phyloP scores from a whole-genome alignment of 1,284 basidiomycete genomes.

The Lignosus rhinocerotis region DNA sequence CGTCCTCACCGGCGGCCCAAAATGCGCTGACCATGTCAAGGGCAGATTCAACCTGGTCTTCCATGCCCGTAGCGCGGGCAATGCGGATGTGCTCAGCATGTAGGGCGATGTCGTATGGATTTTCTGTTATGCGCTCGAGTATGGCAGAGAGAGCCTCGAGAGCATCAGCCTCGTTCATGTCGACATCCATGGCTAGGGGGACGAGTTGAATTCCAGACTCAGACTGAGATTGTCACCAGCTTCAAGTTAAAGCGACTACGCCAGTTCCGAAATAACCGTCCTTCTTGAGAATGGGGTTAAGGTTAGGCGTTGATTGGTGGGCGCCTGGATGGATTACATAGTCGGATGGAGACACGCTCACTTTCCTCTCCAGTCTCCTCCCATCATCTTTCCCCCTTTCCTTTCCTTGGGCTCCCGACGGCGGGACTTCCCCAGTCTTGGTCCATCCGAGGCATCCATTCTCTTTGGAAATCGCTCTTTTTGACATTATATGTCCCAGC shows the following conservation, averaged over 20 bases:
- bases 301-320: not conserved
- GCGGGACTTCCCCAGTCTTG: slow-evolving; percentile 17
- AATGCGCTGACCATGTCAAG: slow-evolving; percentile 66
- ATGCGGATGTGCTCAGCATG: slow-evolving; percentile 67
- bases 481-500: slow-evolving; percentile 28
- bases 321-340: slow-evolving; percentile 11
- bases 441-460: slow-evolving; percentile 35
- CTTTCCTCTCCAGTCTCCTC: slow-evolving; percentile 10
- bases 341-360: slow-evolving; percentile 6
- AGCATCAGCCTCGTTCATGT: slow-evolving; percentile 39
- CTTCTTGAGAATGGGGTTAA: not conserved
- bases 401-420: slow-evolving; percentile 18
- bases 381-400: slow-evolving; percentile 18
- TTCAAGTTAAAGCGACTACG: not conserved
- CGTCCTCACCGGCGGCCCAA: slow-evolving; percentile 63
- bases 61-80: slow-evolving; percentile 54
- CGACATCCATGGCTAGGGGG: slow-evolving; percentile 14
- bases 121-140: slow-evolving; percentile 56
- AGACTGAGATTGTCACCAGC: not conserved
- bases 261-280: not conserved
- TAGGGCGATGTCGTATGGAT: slow-evolving; percentile 58
- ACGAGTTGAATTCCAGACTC: not conserved
- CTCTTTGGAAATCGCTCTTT: slow-evolving; percentile 31
- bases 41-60: slow-evolving; percentile 57
- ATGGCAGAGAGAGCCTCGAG: slow-evolving; percentile 63